Evolutionary conservation across 495 filamentous ascomycete genomes (phyloP), one percentile per base, ranked within the genome.

Genomic region (Cercophora sp.): DNA sequence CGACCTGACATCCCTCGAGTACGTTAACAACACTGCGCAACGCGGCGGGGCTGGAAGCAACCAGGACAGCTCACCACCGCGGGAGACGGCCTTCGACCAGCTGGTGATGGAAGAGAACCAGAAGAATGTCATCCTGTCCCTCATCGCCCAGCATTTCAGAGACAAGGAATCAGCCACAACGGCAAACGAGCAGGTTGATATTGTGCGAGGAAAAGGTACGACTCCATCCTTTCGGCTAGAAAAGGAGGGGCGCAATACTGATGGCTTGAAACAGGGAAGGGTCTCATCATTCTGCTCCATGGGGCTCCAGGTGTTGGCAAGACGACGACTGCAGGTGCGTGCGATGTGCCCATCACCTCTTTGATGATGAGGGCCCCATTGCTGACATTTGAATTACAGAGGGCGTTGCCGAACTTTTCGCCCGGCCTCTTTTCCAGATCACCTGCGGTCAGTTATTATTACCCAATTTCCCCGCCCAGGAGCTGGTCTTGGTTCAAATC

Each of bases 291-390:
- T 20, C 52, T 70, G 22, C 57, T 70, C 4, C 44, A 44, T 18
- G 82, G 83, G 0, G 65, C 65, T 2, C 80, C 82, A 0, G 82
- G 80, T 0, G 72, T 74, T 1, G 80, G 81, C 8, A 85, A 86
- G 59, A 84, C 82, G 2, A n/a, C n/a, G 4, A 59, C 63, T 0
- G 75, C 74, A 10, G 72, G 71, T 3, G 70, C 5, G 23, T 10
- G 18, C 67, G 70, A 25, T n/a, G 48, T 58, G 13, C 1, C 15
- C 43, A n/a, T 10, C 40, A 31, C 11, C 29, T 26, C 25, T 18
- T 26, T 41, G 8, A 23, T 35, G 45, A 44, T 15, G 20, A 16
- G 18, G 15, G n/a, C 10, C n/a, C n/a, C n/a, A n/a, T n/a, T n/a
- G n/a, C n/a, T n/a, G n/a, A n/a, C n/a, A n/a, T n/a, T n/a, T n/a